A percentile compares a stretch with the other conserved stretches of the same genome.
phyloP scores from a whole-genome alignment of 306 rosid species.

The Cicer arietinum region DNA sequence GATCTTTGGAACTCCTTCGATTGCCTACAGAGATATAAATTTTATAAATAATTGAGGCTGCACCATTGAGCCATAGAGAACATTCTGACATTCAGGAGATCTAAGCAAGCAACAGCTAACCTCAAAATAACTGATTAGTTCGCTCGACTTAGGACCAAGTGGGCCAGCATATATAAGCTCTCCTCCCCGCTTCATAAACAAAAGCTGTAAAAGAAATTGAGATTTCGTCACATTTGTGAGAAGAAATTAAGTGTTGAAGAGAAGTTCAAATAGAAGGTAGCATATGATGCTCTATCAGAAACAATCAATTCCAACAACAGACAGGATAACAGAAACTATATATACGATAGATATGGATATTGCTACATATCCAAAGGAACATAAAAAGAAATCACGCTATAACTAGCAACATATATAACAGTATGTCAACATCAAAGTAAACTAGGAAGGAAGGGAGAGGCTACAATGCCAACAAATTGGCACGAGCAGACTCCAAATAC shows the following conservation, averaged over 20 bases:
- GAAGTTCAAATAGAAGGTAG: slow-evolving; percentile 27
- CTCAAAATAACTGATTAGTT: slow-evolving; percentile 88
- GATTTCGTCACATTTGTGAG: slow-evolving; percentile 34
- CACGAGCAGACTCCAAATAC: slow-evolving; percentile 12
- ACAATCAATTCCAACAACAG: background rate
- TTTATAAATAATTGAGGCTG: slow-evolving; percentile 38
- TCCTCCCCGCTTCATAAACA: slow-evolving; percentile 98
- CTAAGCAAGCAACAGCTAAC: slow-evolving; percentile 53
- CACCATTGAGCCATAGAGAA: slow-evolving; percentile 38
- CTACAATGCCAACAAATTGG: background rate
- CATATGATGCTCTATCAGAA: slow-evolving; percentile 22
- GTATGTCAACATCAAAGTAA: slow-evolving; percentile 2
- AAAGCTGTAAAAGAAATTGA: slow-evolving; percentile 67
- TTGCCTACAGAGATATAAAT: slow-evolving; percentile 59
- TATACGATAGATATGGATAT: background rate
- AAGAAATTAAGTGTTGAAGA: slow-evolving; percentile 19
- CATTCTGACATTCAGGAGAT: slow-evolving; percentile 31
- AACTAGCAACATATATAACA: slow-evolving; percentile 2
- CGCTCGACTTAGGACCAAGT: slow-evolving; percentile 87
- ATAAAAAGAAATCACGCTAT: background rate
- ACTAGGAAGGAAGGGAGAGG: background rate
- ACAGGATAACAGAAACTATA: slow-evolving; percentile 23
- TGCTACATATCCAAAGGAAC: background rate
- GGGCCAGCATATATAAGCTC: slow-evolving; percentile 99
- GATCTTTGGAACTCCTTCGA: slow-evolving; percentile 83